phyloP scores from a whole-genome alignment of 2,329 filamentous ascomycete species.

The Shiraia sp. region DNA sequence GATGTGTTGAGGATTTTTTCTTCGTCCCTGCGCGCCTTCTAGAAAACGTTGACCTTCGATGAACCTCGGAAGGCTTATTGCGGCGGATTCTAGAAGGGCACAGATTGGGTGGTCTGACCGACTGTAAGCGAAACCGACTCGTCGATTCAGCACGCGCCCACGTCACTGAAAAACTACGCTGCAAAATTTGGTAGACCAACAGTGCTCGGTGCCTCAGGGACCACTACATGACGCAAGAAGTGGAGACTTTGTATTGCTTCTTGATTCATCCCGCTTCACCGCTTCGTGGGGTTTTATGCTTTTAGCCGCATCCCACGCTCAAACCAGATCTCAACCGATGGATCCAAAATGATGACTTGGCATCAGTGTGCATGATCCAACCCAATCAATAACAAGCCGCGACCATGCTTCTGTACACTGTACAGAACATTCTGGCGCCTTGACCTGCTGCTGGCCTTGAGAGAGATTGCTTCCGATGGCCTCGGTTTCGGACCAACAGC shows the following conservation, averaged over 20 bases:
- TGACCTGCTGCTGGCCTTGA: no score
- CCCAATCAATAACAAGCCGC: neutral
- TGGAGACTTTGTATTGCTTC: constrained; percentile 14
- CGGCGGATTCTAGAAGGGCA: constrained; percentile 24
- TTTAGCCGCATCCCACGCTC: constrained; percentile 33
- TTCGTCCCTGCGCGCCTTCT: constrained; percentile 11
- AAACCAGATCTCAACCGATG: constrained; percentile 14
- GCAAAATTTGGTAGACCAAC: constrained; percentile 21
- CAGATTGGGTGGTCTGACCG: constrained; percentile 14
- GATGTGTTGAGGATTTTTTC: constrained; percentile 21
- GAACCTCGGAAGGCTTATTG: constrained; percentile 18
- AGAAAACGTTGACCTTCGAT: constrained; percentile 3
- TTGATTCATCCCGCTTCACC: constrained; percentile 34
- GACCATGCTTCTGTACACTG: neutral
- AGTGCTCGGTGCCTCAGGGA: constrained; percentile 18
- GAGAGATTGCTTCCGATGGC: no score
- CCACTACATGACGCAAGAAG: constrained; percentile 28
- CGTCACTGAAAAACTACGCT: constrained; percentile 16
- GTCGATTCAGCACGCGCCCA: constrained; percentile 25
- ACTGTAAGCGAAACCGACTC: constrained; percentile 29
- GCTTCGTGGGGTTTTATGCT: constrained; percentile 32
- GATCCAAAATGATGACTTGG: constrained; percentile 12
- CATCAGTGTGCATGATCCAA: constrained; percentile 6
- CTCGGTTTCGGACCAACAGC: neutral
- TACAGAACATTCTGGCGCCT: neutral